Conservation (phyloP, 2,329 filamentous ascomycete genomes). For the Botrytis deweyae region DNA sequence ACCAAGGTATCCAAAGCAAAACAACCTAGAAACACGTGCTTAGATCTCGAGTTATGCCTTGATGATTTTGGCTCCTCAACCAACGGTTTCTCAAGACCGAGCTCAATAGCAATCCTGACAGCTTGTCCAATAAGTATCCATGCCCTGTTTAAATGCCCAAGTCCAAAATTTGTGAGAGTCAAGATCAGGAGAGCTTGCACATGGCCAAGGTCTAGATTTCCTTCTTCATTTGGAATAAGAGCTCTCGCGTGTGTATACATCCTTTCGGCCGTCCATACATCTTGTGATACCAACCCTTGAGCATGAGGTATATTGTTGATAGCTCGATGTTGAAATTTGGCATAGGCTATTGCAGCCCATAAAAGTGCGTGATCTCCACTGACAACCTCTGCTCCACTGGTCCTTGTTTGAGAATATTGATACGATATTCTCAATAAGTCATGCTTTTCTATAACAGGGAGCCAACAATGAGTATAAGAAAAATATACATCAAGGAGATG, state of each 20-base stretch:
- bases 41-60: conserved; percentile 37
- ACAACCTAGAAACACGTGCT: conserved; percentile 55
- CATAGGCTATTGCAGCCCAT: conserved; percentile 59
- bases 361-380: conserved; percentile 53
- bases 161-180: conserved; percentile 61
- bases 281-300: conserved; percentile 28
- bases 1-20: conserved; percentile 62
- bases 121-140: conserved; percentile 66
- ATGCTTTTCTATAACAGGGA: conserved; percentile 70
- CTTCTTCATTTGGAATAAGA: conserved; percentile 51
- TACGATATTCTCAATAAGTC: conserved; percentile 38
- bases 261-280: conserved; percentile 39
- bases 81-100: conserved; percentile 43
- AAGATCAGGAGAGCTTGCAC: conserved; percentile 59
- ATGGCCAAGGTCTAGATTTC: conserved; percentile 50
- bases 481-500: conserved; percentile 69
- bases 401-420: conserved; percentile 34
- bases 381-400: conserved; percentile 8
- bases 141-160: conserved; percentile 55
- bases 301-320: conserved; percentile 36
- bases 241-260: conserved; percentile 53
- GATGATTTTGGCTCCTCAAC: conserved; percentile 27
- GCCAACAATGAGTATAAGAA: conserved; percentile 73
- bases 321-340: conserved; percentile 50
- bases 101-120: conserved; percentile 51